phyloP scores from a whole-genome alignment of 192 early-diverging fungal genomes.

The Coemansia sp. region DNA sequence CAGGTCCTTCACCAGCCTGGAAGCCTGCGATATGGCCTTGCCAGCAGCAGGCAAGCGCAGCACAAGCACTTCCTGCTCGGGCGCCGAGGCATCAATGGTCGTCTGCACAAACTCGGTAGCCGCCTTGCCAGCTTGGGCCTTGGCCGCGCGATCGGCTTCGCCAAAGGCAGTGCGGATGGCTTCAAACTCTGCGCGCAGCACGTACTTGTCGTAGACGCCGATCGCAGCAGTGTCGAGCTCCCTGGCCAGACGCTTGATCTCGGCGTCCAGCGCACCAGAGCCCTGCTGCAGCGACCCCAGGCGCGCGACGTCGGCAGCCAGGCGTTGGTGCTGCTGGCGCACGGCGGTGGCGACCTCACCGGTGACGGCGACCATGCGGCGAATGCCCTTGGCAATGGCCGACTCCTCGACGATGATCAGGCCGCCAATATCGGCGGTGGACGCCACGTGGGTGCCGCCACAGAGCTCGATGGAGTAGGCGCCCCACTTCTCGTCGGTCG shows the following conservation, averaged over 20 bases:
- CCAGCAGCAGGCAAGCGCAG: conserved; percentile 70
- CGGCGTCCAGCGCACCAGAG: conserved; percentile 67
- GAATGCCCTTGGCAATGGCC: conserved; percentile 95
- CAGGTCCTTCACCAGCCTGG: conserved; percentile 78
- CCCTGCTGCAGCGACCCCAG: conserved; percentile 61
- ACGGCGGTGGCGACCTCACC: conserved; percentile 79
- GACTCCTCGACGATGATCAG: conserved; percentile 88
- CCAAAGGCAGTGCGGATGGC: conserved; percentile 81
- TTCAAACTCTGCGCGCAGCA: conserved; percentile 72
- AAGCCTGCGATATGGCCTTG: conserved; percentile 84
- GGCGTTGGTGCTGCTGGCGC: conserved; percentile 68
- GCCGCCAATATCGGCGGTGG: conserved; percentile 88
- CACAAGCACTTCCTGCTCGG: conserved; percentile 57
- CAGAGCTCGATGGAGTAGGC: conserved; percentile 94
- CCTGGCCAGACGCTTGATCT: conserved; percentile 78
- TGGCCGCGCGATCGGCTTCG: conserved; percentile 88
- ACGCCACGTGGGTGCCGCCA: conserved; percentile 94
- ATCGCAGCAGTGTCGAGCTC: conserved; percentile 80
- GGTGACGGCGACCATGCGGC: conserved; percentile 93
- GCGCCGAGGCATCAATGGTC: conserved; percentile 65
- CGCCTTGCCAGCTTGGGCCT: conserved; percentile 84
- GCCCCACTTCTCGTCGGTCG: conserved; percentile 79
- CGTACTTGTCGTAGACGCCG: conserved; percentile 78
- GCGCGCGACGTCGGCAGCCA: conserved; percentile 64
- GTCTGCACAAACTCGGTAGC: conserved; percentile 76